phyloP scores from a whole-genome alignment of 305 asterid genomes.

The Fraxinus paxiana region DNA sequence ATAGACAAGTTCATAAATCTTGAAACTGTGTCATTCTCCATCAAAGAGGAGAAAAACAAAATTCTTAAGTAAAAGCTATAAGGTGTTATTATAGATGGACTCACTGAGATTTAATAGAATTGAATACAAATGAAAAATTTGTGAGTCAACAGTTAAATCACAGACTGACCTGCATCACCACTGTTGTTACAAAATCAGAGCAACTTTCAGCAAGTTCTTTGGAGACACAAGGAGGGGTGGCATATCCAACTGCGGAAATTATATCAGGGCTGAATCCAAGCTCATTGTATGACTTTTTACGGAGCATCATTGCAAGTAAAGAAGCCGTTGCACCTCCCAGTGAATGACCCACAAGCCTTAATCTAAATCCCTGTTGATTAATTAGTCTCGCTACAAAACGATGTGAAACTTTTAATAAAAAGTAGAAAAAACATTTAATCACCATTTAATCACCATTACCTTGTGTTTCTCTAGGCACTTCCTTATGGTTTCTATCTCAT shows the following conservation, averaged over 20 bases:
- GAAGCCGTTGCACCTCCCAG: conserved; percentile 93
- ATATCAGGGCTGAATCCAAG: conserved; percentile 84
- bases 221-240: conserved; percentile 89
- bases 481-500: conserved; percentile 70
- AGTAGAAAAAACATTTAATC: background rate
- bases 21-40: background rate
- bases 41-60: background rate
- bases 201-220: conserved; percentile 85
- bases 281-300: conserved; percentile 54
- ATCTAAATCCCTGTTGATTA: conserved; percentile 88
- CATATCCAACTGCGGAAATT: conserved; percentile 74
- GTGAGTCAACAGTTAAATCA: conserved; percentile 7
- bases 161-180: conserved; percentile 74
- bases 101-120: background rate
- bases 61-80: background rate
- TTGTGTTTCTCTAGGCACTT: conserved; percentile 66
- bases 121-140: background rate
- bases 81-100: background rate
- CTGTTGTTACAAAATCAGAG: conserved; percentile 72
- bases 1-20: conserved; percentile 10
- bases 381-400: conserved; percentile 38
- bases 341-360: conserved; percentile 97
- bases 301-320: conserved; percentile 86
- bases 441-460: too few species aligned
- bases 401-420: background rate